Base-by-base conservation (phyloP, 2,329 filamentous ascomycete species). In the Alternaria sp. region DNA sequence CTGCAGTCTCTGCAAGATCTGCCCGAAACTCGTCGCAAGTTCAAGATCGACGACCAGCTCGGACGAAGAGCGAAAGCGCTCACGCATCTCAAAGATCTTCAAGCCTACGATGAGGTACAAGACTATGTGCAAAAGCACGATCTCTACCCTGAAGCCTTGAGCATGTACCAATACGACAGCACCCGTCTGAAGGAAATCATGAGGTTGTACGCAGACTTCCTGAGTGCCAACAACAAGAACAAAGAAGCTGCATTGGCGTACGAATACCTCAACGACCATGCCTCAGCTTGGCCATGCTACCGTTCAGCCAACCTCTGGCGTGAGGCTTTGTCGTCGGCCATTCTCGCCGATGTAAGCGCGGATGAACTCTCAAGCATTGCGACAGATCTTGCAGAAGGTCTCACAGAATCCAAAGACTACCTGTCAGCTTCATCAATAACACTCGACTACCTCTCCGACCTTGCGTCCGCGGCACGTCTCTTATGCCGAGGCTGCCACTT, bases 401-500 rank as follows among this genome's bases (percentile, higher is more conserved):
- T 97, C 12, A 87, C 87, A 70, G 96, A 98, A 79, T 88, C 89
- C 25, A 97, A 96, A 78, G 93, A 97, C 78, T 96, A 93, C 80
- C 83, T 87, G 45, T 86, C 91, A 2, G 94, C 95, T 0, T 92
- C 94, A 1, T 89, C 87, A 1, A 91, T 99, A 67, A 87, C 96
- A 67, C 83, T 91, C 6, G 93, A 97, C 60, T 92, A 98, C 78
- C 89, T 97, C 33, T 81, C 84, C 60, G 92, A 95, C 45, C 81
- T 93, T 60, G 86, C 90, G 46, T 84, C 84, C 4, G 92, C 94
- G 14, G 87, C 92, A 53, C 87, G 86, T n/a, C 88, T 90, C 33
- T 88, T 97, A 56, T 98, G 96, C 85, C 93, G 91, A 76, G 95
- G 92, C 54, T 94, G 93, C 74, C 88, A 89, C 72, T 99, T 97